A percentile compares a stretch with the other conserved stretches of the same genome.
These are phyloP conservation scores for Ramaria sp. DNA, from an alignment of 768 basidiomycete species.

Conservation along the genomic window DNA sequence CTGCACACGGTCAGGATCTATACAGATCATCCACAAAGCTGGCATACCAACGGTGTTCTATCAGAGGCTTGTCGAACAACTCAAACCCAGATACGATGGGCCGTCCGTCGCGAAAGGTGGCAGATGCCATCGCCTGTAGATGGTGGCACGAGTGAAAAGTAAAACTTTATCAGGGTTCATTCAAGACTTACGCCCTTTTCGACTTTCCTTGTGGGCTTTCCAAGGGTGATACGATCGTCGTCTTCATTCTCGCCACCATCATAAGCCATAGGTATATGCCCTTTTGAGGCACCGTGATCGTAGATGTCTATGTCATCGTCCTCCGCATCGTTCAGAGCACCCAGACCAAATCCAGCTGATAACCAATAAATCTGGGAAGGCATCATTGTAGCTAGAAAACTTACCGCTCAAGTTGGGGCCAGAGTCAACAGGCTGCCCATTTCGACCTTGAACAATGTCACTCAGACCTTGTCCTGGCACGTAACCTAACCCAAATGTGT, in stretches of 20 bases:
- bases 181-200: neutral
- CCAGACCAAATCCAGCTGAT: conserved; percentile 77
- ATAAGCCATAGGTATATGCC: conserved; percentile 43
- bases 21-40: conserved; percentile 12
- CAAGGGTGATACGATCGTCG: conserved; percentile 40
- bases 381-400: conserved; percentile 9
- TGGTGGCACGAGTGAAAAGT: neutral
- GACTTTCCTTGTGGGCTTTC: conserved; percentile 13
- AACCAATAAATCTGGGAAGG: neutral
- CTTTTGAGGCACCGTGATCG: conserved; percentile 34
- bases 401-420: conserved; percentile 53
- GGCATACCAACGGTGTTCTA: conserved; percentile 58
- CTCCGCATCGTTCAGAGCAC: conserved; percentile 87
- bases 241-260: conserved; percentile 56
- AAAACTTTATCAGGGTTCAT: neutral
- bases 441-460: conserved; percentile 33
- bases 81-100: conserved; percentile 68
- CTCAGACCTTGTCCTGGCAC: conserved; percentile 48
- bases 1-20: conserved; percentile 27
- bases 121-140: conserved; percentile 10
- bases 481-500: conserved; percentile 76
- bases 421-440: conserved; percentile 12
- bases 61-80: conserved; percentile 52
- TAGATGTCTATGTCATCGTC: conserved; percentile 88
- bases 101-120: conserved; percentile 64